Base-by-base conservation (phyloP, 768 basidiomycete genomes). In the Podaxis carcinomalis region DNA sequence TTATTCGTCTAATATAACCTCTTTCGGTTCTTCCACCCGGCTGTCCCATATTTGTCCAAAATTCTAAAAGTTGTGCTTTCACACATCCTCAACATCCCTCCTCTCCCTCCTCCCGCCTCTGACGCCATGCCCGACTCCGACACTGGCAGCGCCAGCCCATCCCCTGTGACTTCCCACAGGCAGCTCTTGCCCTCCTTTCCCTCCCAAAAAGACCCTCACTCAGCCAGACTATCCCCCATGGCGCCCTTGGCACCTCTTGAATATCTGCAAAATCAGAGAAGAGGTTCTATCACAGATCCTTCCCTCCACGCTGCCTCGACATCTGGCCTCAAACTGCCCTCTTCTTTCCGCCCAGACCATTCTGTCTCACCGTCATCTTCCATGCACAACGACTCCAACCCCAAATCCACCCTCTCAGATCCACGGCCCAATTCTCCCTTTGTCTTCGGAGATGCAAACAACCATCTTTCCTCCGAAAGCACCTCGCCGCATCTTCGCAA, bases 281-380 rank as follows among this genome's bases (percentile, higher is more conserved):
- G 90, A 61, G 89, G 89, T 62, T 92, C 92, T 1, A 88, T 91
- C 69, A 90, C 90, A 6, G 92, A 93, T 77, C 90, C 90, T 2
- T 86, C 87, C 44, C 79, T 92, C 53, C 89, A 90, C 74, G 85
- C 86, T 62, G 77, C 83, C 27, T 73, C 79, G 3, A 70, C 73
- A 0, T 47, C 51, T 61, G 61, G 57, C 55, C 51, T 68, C 47
- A 75, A 74, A 61, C 63, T 67, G 35, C 68, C 66, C 68, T 23
- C 56, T 13, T 46, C 37, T 4, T 51, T 56, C 51, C 58, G 64
- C 9, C 40, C 58, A 53, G 64, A 63, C 66, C 47, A 63, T 39
- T 56, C 64, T 68, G 28, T 70, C 71, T 71, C 73, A 35, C 67
- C 64, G 35, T 56, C 71, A 23, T 70, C 74, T 13, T 65, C 70